Evolutionary conservation across 129 eudicot genomes (phyloP).

Genomic region (Sambucus nigra): DNA sequence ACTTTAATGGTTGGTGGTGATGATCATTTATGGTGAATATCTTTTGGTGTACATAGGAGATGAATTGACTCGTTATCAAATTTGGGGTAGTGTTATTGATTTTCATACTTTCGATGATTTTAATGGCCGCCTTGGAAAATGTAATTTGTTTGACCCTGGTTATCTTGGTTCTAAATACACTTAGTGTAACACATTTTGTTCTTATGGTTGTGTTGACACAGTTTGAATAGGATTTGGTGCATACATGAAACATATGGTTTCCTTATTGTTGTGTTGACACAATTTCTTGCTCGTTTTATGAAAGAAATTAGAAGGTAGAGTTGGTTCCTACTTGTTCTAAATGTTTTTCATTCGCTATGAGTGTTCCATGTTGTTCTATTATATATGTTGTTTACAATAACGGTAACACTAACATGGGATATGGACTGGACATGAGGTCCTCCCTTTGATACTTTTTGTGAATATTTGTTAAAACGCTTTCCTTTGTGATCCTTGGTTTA

Average conservation of each 20-base stretch:
- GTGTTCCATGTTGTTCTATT: constrained; percentile 1
- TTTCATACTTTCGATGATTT: too few relatives aligned
- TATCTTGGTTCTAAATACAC: too few relatives aligned
- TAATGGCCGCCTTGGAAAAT: too few relatives aligned
- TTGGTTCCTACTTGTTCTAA: neutral
- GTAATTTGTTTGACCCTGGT: too few relatives aligned
- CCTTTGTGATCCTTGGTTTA: constrained; percentile 1
- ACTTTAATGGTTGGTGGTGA: too few relatives aligned
- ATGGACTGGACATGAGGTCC: constrained; percentile 3
- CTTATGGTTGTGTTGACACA: too few relatives aligned
- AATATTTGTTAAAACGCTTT: neutral
- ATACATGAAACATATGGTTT: neutral
- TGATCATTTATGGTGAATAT: too few relatives aligned
- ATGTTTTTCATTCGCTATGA: constrained; percentile 1
- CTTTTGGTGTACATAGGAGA: too few relatives aligned
- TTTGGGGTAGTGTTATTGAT: too few relatives aligned
- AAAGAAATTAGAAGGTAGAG: neutral
- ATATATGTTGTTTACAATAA: neutral
- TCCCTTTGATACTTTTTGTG: neutral
- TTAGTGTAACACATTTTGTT: too few relatives aligned
- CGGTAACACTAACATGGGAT: constrained; percentile 2
- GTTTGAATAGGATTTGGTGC: neutral
- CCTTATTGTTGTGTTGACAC: neutral
- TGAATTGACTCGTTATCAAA: too few relatives aligned
- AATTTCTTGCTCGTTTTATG: neutral